Base-by-base conservation (phyloP, 1,284 basidiomycete genomes). In the Singerocomus inundabilis region DNA sequence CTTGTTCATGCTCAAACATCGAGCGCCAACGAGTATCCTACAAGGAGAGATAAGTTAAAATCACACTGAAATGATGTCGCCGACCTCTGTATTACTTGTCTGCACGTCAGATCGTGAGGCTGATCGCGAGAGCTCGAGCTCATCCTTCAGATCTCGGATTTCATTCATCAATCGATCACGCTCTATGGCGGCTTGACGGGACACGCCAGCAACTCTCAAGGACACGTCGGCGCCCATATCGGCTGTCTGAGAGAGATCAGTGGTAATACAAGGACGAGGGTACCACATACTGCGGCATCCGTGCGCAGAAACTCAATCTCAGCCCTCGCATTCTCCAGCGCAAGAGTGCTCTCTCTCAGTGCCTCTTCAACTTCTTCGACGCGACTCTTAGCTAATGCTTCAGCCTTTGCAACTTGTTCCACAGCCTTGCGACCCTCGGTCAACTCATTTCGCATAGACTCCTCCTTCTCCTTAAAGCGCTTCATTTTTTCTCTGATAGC, bases 241-340 rank as follows among this genome's bases (percentile, higher is more conserved):
- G 34, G 42, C 68, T 26, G 64, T 54, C 65, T 50, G 28, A 29
- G 28, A 46, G 43, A 31, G 7, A 35, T 66, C 35, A 61, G 46
- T 9, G 6, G 15, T 11, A 35, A 47, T 31, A 47, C 26, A 11
- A 39, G 25, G 29, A 30, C 11, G 25, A 18, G 8, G 12, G 18
- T 4, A 33, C 16, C 11, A 75, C 88, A 72, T 66, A 92, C 91
- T 30, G 81, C 75, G 45, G 90, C 72, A 57, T 97, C 93, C 29
- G 79, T 74, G 50, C 94, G 77, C 46, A 97, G 70, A 4, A 75
- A 74, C 72, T 98, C 95, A 24, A 98, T 88, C 67, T 98, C 96
- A 9, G 89, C 91, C 45, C 90, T 76, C n/a, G 94, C 91, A 61
- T 86, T 88, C 70, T 98, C 95, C 15, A 98, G 76, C 2, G 93